Base-by-base conservation (phyloP, 2,329 filamentous ascomycete genomes). In the Venturia aucupariae region DNA sequence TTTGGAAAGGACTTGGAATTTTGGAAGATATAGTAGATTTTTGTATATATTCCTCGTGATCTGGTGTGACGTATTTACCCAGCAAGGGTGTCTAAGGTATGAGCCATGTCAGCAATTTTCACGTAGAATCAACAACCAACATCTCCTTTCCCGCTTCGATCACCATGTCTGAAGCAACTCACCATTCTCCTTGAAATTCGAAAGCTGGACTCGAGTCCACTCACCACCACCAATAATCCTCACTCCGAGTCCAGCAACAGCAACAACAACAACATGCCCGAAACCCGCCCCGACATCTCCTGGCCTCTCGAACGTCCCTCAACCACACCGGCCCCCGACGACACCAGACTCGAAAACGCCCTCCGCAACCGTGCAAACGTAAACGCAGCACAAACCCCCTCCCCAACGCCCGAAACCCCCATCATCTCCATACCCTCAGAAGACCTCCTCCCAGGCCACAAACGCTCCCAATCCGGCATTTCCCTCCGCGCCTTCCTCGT, bases 381-480 rank as follows among this genome's bases (percentile, higher is more conserved):
- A 13, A 24, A 51, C 30, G 51, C 51, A 32, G 64, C 69, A 8
- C 68, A 65, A n/a, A 63, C 70, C 4, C 69, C 68, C 38, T 42
- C 65, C 19, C 63, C n/a, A 30, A 42, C 13, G 7, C 54, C 39
- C 59, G 42, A 57, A 64, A 19, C 22, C 19, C 6, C 42, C 19
- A 46, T 15, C 32, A 41, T 57, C 57, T 54, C 59, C 51, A 62
- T 62, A 19, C 60, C 75, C n/a, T 66, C 71, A 4, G 64, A 66
- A 32, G 73, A 74, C 17, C 75, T 80, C 65, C 75, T 74, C 27
- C 78, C 77, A 1, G 71, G 71, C 61, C 76, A 77, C 63, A 71
- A 73, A 57, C 77, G 78, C 63, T 78, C 79, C 32, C 76, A 81
- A 24, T 76, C 78, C 27, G 75, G 75, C 68, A 81, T 82, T 67